These are phyloP conservation scores for Colletotrichum brevisporum DNA, from an alignment of 2,329 filamentous ascomycete genomes.

Conservation along the genomic window DNA sequence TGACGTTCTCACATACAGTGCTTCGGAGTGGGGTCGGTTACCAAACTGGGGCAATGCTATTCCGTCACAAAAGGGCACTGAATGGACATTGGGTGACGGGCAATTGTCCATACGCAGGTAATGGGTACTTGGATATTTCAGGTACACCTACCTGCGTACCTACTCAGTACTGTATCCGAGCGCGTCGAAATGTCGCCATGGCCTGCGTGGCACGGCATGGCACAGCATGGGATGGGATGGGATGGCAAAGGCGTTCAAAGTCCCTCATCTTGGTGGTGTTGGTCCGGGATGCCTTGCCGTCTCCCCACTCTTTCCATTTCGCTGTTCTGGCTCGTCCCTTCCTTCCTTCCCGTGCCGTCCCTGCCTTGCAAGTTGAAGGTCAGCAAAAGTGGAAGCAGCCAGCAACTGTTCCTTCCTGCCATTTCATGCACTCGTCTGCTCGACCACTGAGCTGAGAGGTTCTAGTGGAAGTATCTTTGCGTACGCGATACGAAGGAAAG, in stretches of 20 bases:
- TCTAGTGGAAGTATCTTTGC: no score
- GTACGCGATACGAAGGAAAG: no score
- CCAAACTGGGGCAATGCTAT: constrained; percentile 8
- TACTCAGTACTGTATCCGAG: no score
- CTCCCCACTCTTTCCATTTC: constrained; percentile 13
- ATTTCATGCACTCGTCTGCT: neutral
- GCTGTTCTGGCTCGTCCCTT: constrained; percentile 20
- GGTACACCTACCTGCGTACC: no score
- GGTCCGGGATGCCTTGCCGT: constrained; percentile 20
- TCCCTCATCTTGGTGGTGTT: constrained; percentile 13
- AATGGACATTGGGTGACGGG: no score
- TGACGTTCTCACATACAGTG: constrained; percentile 30
- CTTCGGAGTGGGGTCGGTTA: neutral
- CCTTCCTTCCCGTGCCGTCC: constrained; percentile 30
- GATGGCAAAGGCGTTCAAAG: neutral
- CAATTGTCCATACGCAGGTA: no score
- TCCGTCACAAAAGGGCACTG: neutral
- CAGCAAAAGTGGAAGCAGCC: neutral
- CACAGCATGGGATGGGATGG: neutral
- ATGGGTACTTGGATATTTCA: neutral
- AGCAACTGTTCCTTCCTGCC: neutral
- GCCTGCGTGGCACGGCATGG: neutral
- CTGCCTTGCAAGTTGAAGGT: neutral
- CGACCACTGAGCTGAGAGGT: neutral
- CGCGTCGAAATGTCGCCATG: neutral